phyloP scores from a whole-genome alignment of 169 alveolate species.

The Eimeria tenella region DNA sequence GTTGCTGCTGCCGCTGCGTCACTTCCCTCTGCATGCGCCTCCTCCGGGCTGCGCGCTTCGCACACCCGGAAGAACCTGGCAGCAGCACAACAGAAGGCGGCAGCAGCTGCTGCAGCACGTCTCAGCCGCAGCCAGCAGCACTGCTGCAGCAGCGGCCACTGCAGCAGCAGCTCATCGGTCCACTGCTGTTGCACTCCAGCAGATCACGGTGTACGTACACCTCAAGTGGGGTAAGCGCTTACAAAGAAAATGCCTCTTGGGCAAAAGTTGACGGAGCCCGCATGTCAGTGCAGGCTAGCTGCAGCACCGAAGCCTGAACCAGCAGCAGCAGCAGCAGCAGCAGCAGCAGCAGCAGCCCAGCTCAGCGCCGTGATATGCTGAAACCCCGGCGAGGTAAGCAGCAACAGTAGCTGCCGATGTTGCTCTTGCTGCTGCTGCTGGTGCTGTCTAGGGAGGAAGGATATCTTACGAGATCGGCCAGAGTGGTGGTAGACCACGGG shows the following conservation, averaged over 20 bases:
- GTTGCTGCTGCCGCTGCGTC: slow-evolving; percentile 1
- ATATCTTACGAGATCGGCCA: background rate
- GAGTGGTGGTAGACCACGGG: background rate
- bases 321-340: slow-evolving; percentile 25
- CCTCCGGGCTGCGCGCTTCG: slow-evolving; percentile 14
- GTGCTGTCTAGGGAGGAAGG: background rate
- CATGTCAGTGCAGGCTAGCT: slow-evolving; percentile 33
- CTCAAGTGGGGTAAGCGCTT: background rate
- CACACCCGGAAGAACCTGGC: slow-evolving; percentile 35
- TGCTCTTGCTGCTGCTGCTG: slow-evolving; percentile 30
- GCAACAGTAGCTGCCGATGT: background rate
- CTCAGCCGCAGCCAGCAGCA: background rate
- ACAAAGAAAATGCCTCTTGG: slow-evolving; percentile 41
- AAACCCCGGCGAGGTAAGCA: background rate
- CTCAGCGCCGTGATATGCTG: too few relatives aligned
- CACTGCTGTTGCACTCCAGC: slow-evolving; percentile 9
- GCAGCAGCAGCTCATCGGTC: background rate
- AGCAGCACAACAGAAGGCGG: background rate
- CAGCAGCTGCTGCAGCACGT: background rate
- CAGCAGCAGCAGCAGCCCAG: background rate
- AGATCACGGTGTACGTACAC: background rate
- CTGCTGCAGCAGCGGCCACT: background rate
- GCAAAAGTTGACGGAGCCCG: slow-evolving; percentile 34
- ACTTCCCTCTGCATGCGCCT: background rate
- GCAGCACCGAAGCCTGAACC: slow-evolving; percentile 41